phyloP scores from a whole-genome alignment of 306 rosid species.

The Sophora flavescens region DNA sequence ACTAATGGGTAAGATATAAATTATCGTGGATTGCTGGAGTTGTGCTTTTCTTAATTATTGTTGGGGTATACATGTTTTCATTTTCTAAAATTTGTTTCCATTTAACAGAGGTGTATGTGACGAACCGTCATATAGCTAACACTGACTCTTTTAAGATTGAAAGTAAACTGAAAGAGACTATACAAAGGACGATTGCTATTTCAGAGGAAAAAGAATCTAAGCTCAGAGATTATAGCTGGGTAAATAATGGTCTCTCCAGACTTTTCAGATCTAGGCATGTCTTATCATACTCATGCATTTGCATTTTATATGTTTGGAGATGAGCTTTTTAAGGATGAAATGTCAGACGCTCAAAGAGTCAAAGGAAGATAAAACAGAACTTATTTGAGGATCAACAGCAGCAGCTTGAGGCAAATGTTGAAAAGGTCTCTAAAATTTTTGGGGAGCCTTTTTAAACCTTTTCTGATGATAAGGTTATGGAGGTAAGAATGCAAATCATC shows the following conservation, averaged over 20 bases:
- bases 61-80: no score
- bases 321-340: constrained; percentile 85
- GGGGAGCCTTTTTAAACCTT: constrained; percentile 83
- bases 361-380: constrained; percentile 81
- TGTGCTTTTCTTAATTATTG: no score
- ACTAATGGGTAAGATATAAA: no score
- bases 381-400: constrained; percentile 99
- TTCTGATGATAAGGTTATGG: constrained; percentile 65
- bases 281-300: constrained; percentile 95
- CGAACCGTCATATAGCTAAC: constrained; percentile 92
- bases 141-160: constrained; percentile 92
- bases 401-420: constrained; percentile 93
- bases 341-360: constrained; percentile 67
- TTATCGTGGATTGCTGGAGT: no score
- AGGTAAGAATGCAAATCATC: constrained; percentile 80
- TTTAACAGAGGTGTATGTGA: no score
- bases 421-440: constrained; percentile 80
- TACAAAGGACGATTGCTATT: constrained; percentile 66
- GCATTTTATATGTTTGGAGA: constrained; percentile 98
- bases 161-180: constrained; percentile 75
- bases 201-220: constrained; percentile 74
- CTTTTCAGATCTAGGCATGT: constrained; percentile 97
- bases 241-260: constrained; percentile 74
- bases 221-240: constrained; percentile 89
- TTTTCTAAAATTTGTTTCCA: no score